Percentiles rank a stretch among this genome's conserved stretches.
These are phyloP conservation scores for Solanum hybrid DNA, from an alignment of 305 asterid genomes.

Conservation along the genomic window DNA sequence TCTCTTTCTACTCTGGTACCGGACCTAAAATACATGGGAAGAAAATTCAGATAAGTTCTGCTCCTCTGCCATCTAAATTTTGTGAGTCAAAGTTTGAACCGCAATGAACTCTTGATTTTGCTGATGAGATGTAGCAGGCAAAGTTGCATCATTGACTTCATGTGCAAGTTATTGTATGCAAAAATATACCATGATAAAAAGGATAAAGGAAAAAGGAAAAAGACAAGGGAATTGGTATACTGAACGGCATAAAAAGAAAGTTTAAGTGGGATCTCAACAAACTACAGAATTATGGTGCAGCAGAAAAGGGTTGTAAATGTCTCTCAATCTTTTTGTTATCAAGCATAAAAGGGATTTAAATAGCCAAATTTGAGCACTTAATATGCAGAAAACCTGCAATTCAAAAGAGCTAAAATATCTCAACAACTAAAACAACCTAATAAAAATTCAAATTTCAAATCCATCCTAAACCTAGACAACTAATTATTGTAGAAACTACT, in stretches of 20 bases:
- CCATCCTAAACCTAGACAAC: not conserved
- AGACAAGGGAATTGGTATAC: not conserved
- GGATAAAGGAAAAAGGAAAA: not conserved
- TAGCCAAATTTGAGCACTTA: not conserved
- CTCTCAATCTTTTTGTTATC: not conserved
- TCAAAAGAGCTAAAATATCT: not conserved
- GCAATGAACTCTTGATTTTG: not conserved
- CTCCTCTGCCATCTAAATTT: not conserved
- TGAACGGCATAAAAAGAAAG: not conserved
- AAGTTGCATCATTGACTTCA: not conserved
- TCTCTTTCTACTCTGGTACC: constrained; percentile 42
- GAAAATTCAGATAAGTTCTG: not conserved
- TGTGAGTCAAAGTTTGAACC: not conserved
- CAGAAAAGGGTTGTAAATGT: not conserved
- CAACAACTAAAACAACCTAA: not conserved
- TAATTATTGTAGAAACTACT: not conserved
- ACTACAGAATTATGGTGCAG: not conserved
- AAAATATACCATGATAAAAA: not conserved
- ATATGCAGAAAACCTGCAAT: not conserved
- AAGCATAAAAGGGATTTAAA: not conserved
- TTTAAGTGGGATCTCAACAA: not conserved
- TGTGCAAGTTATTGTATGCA: not conserved
- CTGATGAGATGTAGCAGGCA: not conserved
- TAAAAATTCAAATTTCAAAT: not conserved
- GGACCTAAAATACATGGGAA: constrained; percentile 21